phyloP scores from a whole-genome alignment of 768 basidiomycete genomes.

The Tylopilus sp. region DNA sequence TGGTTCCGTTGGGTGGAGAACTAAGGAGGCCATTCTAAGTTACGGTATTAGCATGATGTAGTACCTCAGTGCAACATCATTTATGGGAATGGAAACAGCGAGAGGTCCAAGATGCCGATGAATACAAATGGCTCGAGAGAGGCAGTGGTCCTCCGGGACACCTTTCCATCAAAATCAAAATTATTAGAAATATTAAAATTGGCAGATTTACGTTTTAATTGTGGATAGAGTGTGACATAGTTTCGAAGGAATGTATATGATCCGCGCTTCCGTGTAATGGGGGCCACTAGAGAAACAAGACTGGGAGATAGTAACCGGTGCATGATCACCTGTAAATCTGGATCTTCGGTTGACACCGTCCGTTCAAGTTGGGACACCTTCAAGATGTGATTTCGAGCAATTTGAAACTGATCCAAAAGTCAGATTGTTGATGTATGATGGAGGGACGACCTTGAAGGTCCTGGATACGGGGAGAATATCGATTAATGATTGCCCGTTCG shows the following conservation, averaged over 20 bases:
- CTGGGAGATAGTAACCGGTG: neutral
- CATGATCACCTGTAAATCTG: neutral
- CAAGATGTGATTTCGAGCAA: too few species aligned
- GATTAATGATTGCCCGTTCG: too few species aligned
- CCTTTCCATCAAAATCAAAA: neutral
- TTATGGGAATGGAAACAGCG: neutral
- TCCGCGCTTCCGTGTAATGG: neutral
- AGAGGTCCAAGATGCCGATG: neutral
- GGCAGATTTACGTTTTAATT: neutral
- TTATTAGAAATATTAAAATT: neutral
- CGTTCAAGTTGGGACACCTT: too few species aligned
- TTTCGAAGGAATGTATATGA: neutral
- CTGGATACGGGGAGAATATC: too few species aligned
- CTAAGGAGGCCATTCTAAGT: neutral
- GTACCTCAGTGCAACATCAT: neutral
- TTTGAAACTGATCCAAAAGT: too few species aligned
- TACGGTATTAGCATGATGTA: neutral
- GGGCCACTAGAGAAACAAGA: neutral
- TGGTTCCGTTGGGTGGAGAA: neutral
- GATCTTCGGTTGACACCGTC: neutral
- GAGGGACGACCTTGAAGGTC: too few species aligned
- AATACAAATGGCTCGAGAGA: neutral
- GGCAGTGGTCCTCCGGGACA: neutral
- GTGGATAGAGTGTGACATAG: neutral
- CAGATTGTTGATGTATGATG: too few species aligned